Evolutionary conservation across 1,284 basidiomycete genomes (phyloP).

Genomic region (Tetrapyrgos nigripes): DNA sequence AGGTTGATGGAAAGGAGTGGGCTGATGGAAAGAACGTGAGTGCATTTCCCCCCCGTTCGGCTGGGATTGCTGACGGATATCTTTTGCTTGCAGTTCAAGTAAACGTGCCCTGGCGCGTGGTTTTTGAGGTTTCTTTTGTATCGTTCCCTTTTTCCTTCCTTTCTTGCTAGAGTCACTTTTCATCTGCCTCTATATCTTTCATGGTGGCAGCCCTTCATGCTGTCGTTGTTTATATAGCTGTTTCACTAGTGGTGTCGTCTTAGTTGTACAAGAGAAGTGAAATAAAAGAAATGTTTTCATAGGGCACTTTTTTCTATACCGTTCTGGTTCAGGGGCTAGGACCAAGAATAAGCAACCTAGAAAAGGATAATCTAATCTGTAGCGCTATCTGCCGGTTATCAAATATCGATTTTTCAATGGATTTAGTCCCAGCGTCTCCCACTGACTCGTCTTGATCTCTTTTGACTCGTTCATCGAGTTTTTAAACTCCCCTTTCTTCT

Average conservation of each 20-base stretch:
- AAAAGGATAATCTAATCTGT: not conserved
- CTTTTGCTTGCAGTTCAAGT: slow-evolving; percentile 32
- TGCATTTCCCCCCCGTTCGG: slow-evolving; percentile 22
- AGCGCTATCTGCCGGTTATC: not conserved
- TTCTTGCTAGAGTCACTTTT: slow-evolving; percentile 2
- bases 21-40: slow-evolving; percentile 86
- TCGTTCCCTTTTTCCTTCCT: not conserved
- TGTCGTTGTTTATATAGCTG: not conserved
- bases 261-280: not conserved
- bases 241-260: not conserved
- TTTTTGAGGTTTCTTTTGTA: not conserved
- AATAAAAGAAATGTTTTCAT: not conserved
- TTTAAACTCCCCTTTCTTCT: not conserved
- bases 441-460: not conserved
- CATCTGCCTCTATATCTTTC: not conserved
- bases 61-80: not conserved
- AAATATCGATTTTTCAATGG: not conserved
- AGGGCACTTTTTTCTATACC: no score
- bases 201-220: not conserved
- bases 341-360: no score
- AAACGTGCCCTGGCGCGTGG: slow-evolving; percentile 15
- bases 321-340: no score
- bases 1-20: slow-evolving; percentile 86
- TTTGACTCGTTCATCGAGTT: not conserved
- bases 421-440: not conserved